Conservation (phyloP, 495 filamentous ascomycete species). For the Chaetomium fimeti region DNA sequence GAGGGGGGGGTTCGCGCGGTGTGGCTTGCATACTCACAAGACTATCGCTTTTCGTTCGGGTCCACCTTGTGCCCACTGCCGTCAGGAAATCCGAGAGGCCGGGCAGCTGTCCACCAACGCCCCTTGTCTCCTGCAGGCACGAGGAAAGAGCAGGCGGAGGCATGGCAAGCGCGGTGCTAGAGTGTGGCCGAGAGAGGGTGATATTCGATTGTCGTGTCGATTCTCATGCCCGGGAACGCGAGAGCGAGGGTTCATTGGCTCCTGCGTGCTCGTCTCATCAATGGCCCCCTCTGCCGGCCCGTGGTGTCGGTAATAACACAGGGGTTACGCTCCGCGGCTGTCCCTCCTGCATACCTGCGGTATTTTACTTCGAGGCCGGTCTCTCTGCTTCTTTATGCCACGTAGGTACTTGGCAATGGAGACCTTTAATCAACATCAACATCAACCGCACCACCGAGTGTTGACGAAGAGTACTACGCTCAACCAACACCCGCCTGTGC, state of each 20-base stretch:
- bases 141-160: slow-evolving; percentile 16
- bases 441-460: neutral
- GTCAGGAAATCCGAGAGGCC: neutral
- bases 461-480: too few relatives aligned
- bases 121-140: slow-evolving; percentile 3
- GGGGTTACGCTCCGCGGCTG: neutral
- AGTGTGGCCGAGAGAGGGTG: neutral
- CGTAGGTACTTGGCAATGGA: neutral
- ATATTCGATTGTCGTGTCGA: neutral
- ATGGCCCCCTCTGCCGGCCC: neutral
- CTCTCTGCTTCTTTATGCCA: neutral
- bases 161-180: too few relatives aligned
- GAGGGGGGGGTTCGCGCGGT: neutral
- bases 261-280: neutral
- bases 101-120: slow-evolving; percentile 3
- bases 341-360: neutral
- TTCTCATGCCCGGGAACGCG: too few relatives aligned
- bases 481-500: neutral
- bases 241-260: slow-evolving; percentile 4
- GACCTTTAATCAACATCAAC: neutral
- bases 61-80: neutral
- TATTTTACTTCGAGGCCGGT: neutral
- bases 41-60: neutral
- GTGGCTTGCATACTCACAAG: slow-evolving; percentile 1
- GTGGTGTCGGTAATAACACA: neutral